Base-by-base conservation (phyloP, 192 early-diverging fungal genomes). In the Entomortierella lignicola region DNA sequence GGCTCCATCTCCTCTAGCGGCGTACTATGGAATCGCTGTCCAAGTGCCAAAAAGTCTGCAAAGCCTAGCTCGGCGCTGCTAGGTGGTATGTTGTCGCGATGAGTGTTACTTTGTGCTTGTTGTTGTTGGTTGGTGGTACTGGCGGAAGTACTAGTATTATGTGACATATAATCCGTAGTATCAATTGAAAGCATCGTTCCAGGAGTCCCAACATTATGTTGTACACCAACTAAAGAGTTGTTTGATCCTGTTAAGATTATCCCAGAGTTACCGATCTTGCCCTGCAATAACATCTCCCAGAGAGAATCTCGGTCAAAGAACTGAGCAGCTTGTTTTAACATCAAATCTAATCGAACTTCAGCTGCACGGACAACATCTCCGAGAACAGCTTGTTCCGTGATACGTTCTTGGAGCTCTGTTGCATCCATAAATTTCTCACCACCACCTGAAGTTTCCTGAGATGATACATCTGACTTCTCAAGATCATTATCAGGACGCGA, bases 41-140 rank as follows among this genome's bases (percentile, higher is more conserved):
- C 80, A 32, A 84, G 69, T 1, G 70, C 70, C 58, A 84, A 67
- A 69, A 84, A 81, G 66, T 84, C 83, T 53, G 66, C 59, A 71
- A 75, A 66, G n/a, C 68, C 72, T 2, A 80, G 68, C 13, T 74
- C 70, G 0, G 72, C 55, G 18, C 56, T 63, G 30, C 39, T 64
- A 8, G 27, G 37, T 18, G 53, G 31, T 8, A 39, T 31, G 32
- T 55, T 71, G 2, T 66, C 69, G n/a, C 54, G 56, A 23, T 44
- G n/a, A 2, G 56, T 55, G 8, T 32, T 43, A 26, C 27, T 41
- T 25, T 43, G 43, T 54, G 55, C 23, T n/a, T 66, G 63, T 42
- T 65, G 60, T 23, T 61, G 60, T 20, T 48, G 63, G 34, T 10
- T 10, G 10, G 34, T 37, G 34, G 34, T 37, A 25, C 25, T 4